A percentile compares a stretch with the other conserved stretches of the same genome.
Conservation (phyloP, 2,329 filamentous ascomycete species). For the Colletotrichum aenigma region DNA sequence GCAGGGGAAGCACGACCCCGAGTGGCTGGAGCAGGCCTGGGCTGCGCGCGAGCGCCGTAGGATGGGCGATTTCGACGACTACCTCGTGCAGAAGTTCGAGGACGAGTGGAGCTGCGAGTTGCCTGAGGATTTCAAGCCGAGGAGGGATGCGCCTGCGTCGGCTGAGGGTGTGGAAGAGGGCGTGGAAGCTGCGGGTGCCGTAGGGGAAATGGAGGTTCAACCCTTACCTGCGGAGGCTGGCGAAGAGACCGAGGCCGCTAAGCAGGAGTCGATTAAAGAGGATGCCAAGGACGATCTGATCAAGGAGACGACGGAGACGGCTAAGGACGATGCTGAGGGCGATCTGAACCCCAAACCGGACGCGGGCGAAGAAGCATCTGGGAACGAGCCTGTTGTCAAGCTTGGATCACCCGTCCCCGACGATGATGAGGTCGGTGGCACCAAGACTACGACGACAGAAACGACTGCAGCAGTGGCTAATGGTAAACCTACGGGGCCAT, state of each 20-base stretch:
- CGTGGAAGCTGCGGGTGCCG: background rate
- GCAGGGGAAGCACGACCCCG: constrained; percentile 53
- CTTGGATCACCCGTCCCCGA: background rate
- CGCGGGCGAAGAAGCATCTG: background rate
- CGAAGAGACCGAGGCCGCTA: background rate
- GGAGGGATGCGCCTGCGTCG: background rate
- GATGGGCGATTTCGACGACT: constrained; percentile 54
- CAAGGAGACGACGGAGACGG: background rate
- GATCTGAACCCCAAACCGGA: background rate
- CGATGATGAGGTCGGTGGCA: background rate
- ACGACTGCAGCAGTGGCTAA: background rate
- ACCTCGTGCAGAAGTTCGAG: constrained; percentile 48
- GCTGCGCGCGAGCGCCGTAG: constrained; percentile 52
- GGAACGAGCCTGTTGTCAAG: background rate
- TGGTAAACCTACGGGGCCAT: background rate
- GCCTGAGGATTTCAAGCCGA: constrained; percentile 24
- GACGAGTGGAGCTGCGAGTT: constrained; percentile 51
- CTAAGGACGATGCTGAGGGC: background rate
- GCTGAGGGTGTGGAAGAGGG: background rate
- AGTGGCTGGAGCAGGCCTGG: constrained; percentile 59
- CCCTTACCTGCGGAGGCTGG: background rate
- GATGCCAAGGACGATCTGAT: background rate
- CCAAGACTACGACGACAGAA: background rate
- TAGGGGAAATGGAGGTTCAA: background rate
- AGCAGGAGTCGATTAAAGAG: background rate